A percentile compares a stretch with the other conserved stretches of the same genome.
These are phyloP conservation scores for Scleromitrula shiraiana DNA, from an alignment of 2,329 filamentous ascomycete genomes.

Conservation along the genomic window DNA sequence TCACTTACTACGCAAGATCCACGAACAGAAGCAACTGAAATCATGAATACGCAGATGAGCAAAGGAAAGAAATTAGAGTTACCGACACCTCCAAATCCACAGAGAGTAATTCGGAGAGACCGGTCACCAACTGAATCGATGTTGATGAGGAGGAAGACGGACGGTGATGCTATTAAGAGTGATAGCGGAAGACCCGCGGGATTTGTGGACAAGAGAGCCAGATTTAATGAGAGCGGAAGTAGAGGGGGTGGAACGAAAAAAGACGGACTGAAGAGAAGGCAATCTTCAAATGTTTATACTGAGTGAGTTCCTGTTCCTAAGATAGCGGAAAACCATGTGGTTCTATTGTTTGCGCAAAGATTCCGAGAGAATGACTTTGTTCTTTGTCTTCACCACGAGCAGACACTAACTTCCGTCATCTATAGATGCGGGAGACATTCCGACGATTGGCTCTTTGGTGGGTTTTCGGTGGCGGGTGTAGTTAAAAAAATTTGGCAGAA, in stretches of 20 bases:
- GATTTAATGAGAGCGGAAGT: background rate
- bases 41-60: background rate
- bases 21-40: background rate
- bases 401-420: background rate
- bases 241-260: constrained; percentile 3
- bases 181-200: background rate
- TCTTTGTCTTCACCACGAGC: background rate
- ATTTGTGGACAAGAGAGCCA: background rate
- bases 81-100: background rate
- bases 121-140: constrained; percentile 2
- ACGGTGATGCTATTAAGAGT: background rate
- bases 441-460: constrained; percentile 14
- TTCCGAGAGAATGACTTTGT: background rate
- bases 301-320: constrained; percentile 1
- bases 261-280: constrained; percentile 1
- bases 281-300: constrained; percentile 12
- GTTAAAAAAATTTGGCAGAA: constrained; percentile 13
- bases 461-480: constrained; percentile 3
- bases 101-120: background rate
- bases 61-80: background rate
- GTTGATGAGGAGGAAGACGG: background rate
- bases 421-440: constrained; percentile 12
- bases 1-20: background rate
- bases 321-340: too few species aligned
- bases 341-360: too few species aligned